These are phyloP conservation scores for Arthrobotrys sphaeroides DNA, from an alignment of 2,329 filamentous ascomycete species.

Conservation along the genomic window DNA sequence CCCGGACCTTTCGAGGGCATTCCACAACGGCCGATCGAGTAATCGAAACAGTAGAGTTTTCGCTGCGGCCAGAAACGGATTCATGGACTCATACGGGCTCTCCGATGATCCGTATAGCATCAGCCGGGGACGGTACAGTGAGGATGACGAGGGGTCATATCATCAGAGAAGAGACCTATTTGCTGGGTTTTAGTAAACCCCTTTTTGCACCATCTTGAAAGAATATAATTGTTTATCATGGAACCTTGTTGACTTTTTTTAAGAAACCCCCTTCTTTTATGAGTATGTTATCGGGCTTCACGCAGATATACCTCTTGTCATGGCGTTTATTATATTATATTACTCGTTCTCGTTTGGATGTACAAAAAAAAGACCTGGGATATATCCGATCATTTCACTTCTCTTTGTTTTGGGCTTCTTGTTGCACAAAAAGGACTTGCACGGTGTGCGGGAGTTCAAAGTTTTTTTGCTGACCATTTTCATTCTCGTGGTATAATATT, in stretches of 20 bases:
- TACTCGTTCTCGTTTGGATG: constrained; percentile 6
- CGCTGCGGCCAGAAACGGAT: constrained; percentile 53
- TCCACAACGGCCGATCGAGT: constrained; percentile 55
- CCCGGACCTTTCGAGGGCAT: constrained; percentile 53
- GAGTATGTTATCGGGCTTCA: constrained; percentile 24
- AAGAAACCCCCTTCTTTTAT: constrained; percentile 7
- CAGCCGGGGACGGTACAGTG: constrained; percentile 59
- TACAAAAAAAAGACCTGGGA: constrained; percentile 1
- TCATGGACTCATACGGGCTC: constrained; percentile 54
- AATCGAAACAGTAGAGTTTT: constrained; percentile 55
- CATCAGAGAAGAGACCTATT: constrained; percentile 64
- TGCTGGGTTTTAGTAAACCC: constrained; percentile 63
- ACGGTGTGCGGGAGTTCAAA: constrained; percentile 45
- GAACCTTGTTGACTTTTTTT: too few relatives aligned
- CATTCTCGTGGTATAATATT: constrained; percentile 4
- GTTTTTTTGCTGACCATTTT: constrained; percentile 10
- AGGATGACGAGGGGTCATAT: constrained; percentile 60
- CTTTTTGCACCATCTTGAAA: too few relatives aligned
- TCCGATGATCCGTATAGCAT: constrained; percentile 59
- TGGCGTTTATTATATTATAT: constrained; percentile 18
- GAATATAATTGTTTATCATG: too few relatives aligned
- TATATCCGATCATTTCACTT: constrained; percentile 44
- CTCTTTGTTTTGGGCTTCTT: constrained; percentile 15
- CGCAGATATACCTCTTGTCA: constrained; percentile 24
- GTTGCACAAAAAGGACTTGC: constrained; percentile 44